phyloP scores from a whole-genome alignment of 169 alveolate species.

The Blepharisma undulans region DNA sequence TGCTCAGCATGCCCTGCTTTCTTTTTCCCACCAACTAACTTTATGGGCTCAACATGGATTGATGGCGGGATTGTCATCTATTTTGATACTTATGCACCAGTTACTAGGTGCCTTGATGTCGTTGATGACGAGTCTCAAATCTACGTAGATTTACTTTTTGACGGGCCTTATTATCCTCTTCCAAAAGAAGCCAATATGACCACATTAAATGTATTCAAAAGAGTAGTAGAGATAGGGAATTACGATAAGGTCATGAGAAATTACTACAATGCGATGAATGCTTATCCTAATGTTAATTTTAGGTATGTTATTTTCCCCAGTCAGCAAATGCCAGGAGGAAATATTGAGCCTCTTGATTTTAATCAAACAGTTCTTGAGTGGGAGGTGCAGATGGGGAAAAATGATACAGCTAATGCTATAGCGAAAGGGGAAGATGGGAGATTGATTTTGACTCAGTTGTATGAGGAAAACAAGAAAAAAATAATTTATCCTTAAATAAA shows the following conservation, averaged over 20 bases:
- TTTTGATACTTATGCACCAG: slow-evolving; percentile 42
- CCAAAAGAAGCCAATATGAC: background rate
- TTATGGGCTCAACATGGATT: slow-evolving; percentile 15
- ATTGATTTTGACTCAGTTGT: background rate
- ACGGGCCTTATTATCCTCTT: background rate
- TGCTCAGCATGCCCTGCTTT: slow-evolving; percentile 43
- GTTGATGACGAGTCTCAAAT: slow-evolving; percentile 30
- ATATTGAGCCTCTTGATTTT: slow-evolving; percentile 5
- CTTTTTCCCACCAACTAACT: slow-evolving; percentile 41
- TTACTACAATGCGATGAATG: background rate
- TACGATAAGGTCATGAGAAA: background rate
- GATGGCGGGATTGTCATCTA: slow-evolving; percentile 47
- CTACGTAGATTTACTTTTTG: slow-evolving; percentile 34
- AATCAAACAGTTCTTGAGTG: slow-evolving; percentile 5
- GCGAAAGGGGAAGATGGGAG: background rate
- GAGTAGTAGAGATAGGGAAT: background rate
- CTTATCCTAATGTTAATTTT: slow-evolving; percentile 42
- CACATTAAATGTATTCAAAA: background rate
- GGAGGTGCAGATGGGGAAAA: slow-evolving; percentile 24
- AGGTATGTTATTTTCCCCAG: slow-evolving; percentile 38
- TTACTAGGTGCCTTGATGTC: slow-evolving; percentile 42
- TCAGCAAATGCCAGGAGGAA: slow-evolving; percentile 31
- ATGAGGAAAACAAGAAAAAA: background rate
- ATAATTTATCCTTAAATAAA: slow-evolving; percentile 13
- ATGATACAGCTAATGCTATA: background rate